Percentiles rank a stretch among this genome's conserved stretches.
Conservation (phyloP, 2,329 filamentous ascomycete species). For the Claviceps humidiphila region DNA sequence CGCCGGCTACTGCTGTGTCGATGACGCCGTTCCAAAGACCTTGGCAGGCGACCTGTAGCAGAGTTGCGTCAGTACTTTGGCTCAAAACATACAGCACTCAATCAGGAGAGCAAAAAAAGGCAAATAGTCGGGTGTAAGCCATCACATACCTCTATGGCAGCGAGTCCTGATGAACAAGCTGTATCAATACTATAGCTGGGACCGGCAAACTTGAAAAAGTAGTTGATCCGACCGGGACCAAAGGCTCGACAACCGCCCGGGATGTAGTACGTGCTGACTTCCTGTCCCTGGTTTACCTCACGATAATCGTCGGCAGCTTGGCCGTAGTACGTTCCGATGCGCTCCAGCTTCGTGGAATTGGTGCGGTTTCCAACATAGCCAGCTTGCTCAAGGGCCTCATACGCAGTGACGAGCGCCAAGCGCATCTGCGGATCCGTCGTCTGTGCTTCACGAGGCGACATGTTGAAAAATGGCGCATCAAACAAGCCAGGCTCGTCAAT, state of each 20-base stretch:
- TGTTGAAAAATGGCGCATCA: slow-evolving; percentile 66
- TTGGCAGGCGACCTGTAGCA: slow-evolving; percentile 1
- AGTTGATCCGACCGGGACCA: slow-evolving; percentile 52
- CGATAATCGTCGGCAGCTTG: slow-evolving; percentile 21
- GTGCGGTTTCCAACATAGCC: slow-evolving; percentile 28
- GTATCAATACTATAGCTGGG: slow-evolving; percentile 63
- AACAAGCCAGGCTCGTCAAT: slow-evolving; percentile 58
- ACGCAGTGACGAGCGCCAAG: slow-evolving; percentile 57
- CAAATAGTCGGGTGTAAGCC: neutral
- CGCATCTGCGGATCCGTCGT: slow-evolving; percentile 65
- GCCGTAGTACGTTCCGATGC: slow-evolving; percentile 62
- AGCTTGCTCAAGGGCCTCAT: slow-evolving; percentile 65
- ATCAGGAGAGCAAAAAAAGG: neutral
- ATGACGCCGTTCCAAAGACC: slow-evolving; percentile 4
- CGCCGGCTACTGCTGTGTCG: slow-evolving; percentile 4
- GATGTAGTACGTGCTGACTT: slow-evolving; percentile 47
- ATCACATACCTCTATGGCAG: slow-evolving; percentile 44
- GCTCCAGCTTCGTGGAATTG: slow-evolving; percentile 37
- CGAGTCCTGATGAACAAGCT: slow-evolving; percentile 62
- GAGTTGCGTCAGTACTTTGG: slow-evolving; percentile 13
- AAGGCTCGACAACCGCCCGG: slow-evolving; percentile 59
- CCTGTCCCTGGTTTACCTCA: slow-evolving; percentile 80
- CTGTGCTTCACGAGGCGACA: slow-evolving; percentile 60
- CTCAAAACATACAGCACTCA: slow-evolving; percentile 35
- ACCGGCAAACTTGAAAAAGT: slow-evolving; percentile 65